A percentile compares a stretch with the other conserved stretches of the same genome.
These are phyloP conservation scores for Croton laevigatus DNA, from an alignment of 441 rosid species.

Conservation along the genomic window DNA sequence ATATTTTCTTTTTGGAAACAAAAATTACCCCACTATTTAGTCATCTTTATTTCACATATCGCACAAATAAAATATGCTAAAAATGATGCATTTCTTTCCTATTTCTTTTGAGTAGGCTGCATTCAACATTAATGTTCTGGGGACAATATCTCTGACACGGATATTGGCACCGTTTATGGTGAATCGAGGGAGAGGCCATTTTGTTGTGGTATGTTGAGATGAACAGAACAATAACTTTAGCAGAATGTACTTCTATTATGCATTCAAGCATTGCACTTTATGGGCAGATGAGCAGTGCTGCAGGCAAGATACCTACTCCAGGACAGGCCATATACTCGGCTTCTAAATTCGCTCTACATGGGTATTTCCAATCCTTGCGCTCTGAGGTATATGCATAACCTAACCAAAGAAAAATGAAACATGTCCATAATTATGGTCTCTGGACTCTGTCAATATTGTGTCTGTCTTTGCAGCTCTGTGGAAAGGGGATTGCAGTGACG, in stretches of 20 bases:
- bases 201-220: conserved; percentile 80
- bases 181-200: conserved; percentile 77
- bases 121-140: conserved; percentile 73
- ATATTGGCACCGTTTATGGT: conserved; percentile 75
- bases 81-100: neutral
- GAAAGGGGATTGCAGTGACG: conserved; percentile 82
- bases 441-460: conserved; percentile 3
- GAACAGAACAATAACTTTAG: conserved; percentile 1
- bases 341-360: conserved; percentile 81
- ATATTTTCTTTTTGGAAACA: neutral
- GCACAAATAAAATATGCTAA: too few relatives aligned
- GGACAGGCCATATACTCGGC: conserved; percentile 94
- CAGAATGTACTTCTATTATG: neutral
- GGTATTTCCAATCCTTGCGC: conserved; percentile 86
- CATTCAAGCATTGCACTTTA: neutral
- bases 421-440: too few relatives aligned
- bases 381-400: conserved; percentile 64
- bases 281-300: conserved; percentile 93
- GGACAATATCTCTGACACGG: conserved; percentile 80
- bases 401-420: neutral
- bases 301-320: conserved; percentile 91
- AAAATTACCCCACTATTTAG: neutral
- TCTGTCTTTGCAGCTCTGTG: conserved; percentile 49
- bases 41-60: neutral
- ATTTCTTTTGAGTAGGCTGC: conserved; percentile 54